A percentile compares a stretch with the other conserved stretches of the same genome.
These are phyloP conservation scores for Pontederia crassipes DNA, from an alignment of 176 grass and related monocot genomes.

Conservation along the genomic window DNA sequence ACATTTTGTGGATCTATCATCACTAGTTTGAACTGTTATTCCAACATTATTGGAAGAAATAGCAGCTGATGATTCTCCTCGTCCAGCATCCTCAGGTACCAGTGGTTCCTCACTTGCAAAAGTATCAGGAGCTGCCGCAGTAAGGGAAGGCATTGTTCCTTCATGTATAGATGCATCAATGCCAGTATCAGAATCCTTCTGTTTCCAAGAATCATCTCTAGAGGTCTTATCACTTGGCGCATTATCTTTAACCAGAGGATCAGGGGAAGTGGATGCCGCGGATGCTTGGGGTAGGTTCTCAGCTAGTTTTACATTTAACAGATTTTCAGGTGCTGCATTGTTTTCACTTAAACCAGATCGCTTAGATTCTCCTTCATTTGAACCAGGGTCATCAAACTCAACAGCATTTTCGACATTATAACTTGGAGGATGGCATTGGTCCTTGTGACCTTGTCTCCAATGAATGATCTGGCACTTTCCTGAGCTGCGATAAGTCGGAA, in stretches of 20 bases:
- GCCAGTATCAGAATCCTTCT: background rate
- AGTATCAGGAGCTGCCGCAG: constrained; percentile 1
- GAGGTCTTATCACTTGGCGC: constrained; percentile 3
- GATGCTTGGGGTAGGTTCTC: constrained; percentile 1
- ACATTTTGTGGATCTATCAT: background rate
- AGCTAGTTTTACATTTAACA: constrained; percentile 11
- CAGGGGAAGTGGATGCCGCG: background rate
- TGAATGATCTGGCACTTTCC: constrained; percentile 77
- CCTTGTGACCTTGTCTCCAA: constrained; percentile 86
- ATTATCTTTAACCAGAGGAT: constrained; percentile 20
- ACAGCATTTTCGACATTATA: constrained; percentile 18
- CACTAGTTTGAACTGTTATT: background rate
- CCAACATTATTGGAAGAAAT: background rate
- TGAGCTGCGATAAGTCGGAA: constrained; percentile 36
- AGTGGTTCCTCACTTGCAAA: background rate
- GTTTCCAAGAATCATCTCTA: constrained; percentile 8
- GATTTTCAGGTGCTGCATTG: constrained; percentile 24
- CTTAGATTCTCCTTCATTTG: constrained; percentile 22
- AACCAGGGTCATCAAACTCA: constrained; percentile 12
- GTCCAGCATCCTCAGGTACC: background rate
- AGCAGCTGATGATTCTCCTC: constrained; percentile 6
- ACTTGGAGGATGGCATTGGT: constrained; percentile 42
- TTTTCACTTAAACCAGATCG: constrained; percentile 20
- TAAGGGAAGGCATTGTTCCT: background rate
- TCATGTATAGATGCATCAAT: background rate